Evolutionary conservation across 2,329 filamentous ascomycete species (phyloP), one percentile per base, ranked within the genome.

Genomic region (Lanzia echinophila): DNA sequence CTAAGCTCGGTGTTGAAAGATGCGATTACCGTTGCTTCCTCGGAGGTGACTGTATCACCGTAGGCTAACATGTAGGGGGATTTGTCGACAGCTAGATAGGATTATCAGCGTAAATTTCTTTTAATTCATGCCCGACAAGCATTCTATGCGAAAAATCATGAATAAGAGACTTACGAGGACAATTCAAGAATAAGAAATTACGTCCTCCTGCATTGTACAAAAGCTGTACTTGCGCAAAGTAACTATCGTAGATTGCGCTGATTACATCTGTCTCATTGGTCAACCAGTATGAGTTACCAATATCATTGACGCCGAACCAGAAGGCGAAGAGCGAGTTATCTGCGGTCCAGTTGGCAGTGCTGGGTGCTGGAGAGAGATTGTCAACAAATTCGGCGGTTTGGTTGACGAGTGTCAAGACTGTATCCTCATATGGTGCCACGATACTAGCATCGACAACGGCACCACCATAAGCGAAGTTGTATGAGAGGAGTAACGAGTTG

Each of bases 221-320:
- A 3, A 71, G 63, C 53, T 75, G 63, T 44, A 74, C 57, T 43
- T 74, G 66, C 2, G 63, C 58, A 47, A 74, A 74, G 49, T 79
- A 78, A 28, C 67, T 66, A 13, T 70, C 68, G 60, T 77, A 70
- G 10, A 79, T 69, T 33, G 63, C 62, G 3, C 65, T 64, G 0
- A 71, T 56, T 3, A 73, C 56, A 6, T 61, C 56, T 3, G 38
- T 62, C 63, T 41, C 67, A 55, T 64, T 60, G 1, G 65, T 62
- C 3, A 60, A 57, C 28, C 61, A 72, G 56, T 70, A 78, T 1
- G 69, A 70, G 46, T 76, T 75, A 0, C 74, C 73, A 2, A 80
- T 70, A 56, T 78, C 77, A 53, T 79, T 79, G 53, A 79, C 74
- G 2, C 77, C 77, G 12, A 79, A 77, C 73, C 76, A 79, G 5